Evolutionary conservation across 1,139 yeast genomes (phyloP).

Genomic region (Debaryomycetaceae sp.): DNA sequence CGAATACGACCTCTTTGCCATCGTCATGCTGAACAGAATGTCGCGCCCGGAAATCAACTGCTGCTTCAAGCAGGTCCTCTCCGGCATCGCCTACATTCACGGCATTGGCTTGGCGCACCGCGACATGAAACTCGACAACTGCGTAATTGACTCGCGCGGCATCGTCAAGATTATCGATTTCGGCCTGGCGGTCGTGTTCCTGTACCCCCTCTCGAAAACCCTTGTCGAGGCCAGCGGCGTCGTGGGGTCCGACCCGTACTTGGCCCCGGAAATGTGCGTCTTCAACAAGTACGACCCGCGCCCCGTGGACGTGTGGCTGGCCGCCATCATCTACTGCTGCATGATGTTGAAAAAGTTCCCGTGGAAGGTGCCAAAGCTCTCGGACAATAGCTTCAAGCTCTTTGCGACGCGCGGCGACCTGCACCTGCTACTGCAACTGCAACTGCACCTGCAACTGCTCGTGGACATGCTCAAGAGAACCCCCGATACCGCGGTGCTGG

Average conservation of each 20-base stretch:
- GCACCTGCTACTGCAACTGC: too few relatives aligned
- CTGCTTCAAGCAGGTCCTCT: slow-evolving; percentile 77
- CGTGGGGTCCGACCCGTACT: slow-evolving; percentile 89
- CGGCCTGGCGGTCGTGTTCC: slow-evolving; percentile 89
- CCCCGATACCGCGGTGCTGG: slow-evolving; percentile 14
- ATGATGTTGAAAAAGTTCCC: slow-evolving; percentile 93
- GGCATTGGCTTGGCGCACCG: slow-evolving; percentile 86
- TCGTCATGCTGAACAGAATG: slow-evolving; percentile 94
- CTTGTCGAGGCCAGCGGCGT: slow-evolving; percentile 80
- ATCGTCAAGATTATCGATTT: slow-evolving; percentile 86
- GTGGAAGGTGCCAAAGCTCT: slow-evolving; percentile 88
- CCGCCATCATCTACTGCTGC: slow-evolving; percentile 86
- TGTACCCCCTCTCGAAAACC: slow-evolving; percentile 78
- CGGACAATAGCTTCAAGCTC: slow-evolving; percentile 72
- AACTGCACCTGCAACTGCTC: too few relatives aligned
- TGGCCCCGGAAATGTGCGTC: slow-evolving; percentile 90
- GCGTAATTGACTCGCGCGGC: slow-evolving; percentile 79
- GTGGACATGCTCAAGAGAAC: slow-evolving; percentile 31
- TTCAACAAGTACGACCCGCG: slow-evolving; percentile 78
- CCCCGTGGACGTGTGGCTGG: slow-evolving; percentile 93
- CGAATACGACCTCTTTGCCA: slow-evolving; percentile 85
- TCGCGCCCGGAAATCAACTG: slow-evolving; percentile 76
- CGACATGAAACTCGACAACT: slow-evolving; percentile 85
- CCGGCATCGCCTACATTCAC: slow-evolving; percentile 77
- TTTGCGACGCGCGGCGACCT: slow-evolving; percentile 43